Evolutionary conservation across 495 filamentous ascomycete species (phyloP), one percentile per base, ranked within the genome.

Genomic region (Clohesyomyces aquaticus): DNA sequence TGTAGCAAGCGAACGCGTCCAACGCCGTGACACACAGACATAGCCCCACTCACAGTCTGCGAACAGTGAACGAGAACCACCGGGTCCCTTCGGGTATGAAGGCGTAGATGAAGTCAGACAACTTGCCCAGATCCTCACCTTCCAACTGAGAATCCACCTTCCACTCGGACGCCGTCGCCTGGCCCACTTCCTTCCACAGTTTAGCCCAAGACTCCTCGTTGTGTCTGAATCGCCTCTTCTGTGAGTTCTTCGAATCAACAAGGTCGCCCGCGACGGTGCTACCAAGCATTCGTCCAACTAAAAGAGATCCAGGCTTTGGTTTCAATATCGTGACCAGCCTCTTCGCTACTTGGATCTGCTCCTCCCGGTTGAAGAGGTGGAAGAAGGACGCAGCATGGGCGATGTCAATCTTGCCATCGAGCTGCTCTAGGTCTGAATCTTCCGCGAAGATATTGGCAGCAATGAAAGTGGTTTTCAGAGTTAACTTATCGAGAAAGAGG

Each of bases 321-420:
- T 68, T 63, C 16, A 63, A 18, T 11, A 68, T 4, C 18, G n/a
- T 19, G 14, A 55, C 61, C 9, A 69, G 12, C 16, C 56, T 28
- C 35, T 51, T 65, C 6, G 53, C 54, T 11, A 42, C 49, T 26
- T 64, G 18, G 12, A 63, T 26, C 29, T 59, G 55, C 12, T 53
- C 46, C 9, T 65, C 56, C 56, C 50, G 57, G 25, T 42, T 38
- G 18, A 56, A 69, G 18, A 69, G 53, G 51, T 69, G 66, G 43
- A 69, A 59, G 62, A 69, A 65, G 19, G 60, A 59, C n/a, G 59
- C 53, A 32, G 61, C 57, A 21, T 65, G 51, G 16, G 65, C 47
- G 27, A 69, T 58, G 42, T 69, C 66, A 29, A 69, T 62, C 21
- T 61, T 57, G 1, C 56, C 52, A 19, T 61, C 61, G 12, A 69